These are phyloP conservation scores for Colletotrichum coccodes DNA, from an alignment of 2,329 filamentous ascomycete genomes.

Conservation along the genomic window DNA sequence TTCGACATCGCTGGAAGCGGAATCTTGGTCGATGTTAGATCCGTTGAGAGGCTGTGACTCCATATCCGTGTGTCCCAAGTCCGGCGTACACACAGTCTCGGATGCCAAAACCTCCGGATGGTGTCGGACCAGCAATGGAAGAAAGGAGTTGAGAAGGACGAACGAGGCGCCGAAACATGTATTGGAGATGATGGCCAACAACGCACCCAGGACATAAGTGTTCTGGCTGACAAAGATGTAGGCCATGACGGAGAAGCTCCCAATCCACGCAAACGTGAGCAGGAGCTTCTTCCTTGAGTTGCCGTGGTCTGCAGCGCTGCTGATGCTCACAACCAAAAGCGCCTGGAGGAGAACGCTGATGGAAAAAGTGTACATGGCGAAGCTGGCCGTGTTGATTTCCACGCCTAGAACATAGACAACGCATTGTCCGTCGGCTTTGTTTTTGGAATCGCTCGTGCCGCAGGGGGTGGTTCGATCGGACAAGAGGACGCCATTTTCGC, in stretches of 20 bases:
- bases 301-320: conserved; percentile 94
- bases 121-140: conserved; percentile 89
- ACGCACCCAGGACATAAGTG: conserved; percentile 81
- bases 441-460: conserved; percentile 68
- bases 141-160: conserved; percentile 93
- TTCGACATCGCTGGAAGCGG: conserved; percentile 40
- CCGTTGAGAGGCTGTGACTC: conserved; percentile 49
- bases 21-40: conserved; percentile 42
- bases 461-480: conserved; percentile 82
- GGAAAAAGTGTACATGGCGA: conserved; percentile 98
- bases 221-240: conserved; percentile 83
- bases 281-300: conserved; percentile 90
- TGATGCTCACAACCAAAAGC: conserved; percentile 93
- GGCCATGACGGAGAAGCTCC: conserved; percentile 85
- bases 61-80: conserved; percentile 41
- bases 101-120: conserved; percentile 67
- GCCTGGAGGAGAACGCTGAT: conserved; percentile 90
- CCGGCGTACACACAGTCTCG: conserved; percentile 42
- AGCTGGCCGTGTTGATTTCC: conserved; percentile 94
- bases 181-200: conserved; percentile 91
- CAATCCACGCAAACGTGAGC: conserved; percentile 84
- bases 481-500: conserved; percentile 89
- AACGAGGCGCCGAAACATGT: conserved; percentile 96
- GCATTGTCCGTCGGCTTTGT: conserved; percentile 71
- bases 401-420: conserved; percentile 83